Percentiles rank a stretch among this genome's conserved stretches.
Conservation (phyloP, 257 asterid genomes). For the Solanum appendiculatum region DNA sequence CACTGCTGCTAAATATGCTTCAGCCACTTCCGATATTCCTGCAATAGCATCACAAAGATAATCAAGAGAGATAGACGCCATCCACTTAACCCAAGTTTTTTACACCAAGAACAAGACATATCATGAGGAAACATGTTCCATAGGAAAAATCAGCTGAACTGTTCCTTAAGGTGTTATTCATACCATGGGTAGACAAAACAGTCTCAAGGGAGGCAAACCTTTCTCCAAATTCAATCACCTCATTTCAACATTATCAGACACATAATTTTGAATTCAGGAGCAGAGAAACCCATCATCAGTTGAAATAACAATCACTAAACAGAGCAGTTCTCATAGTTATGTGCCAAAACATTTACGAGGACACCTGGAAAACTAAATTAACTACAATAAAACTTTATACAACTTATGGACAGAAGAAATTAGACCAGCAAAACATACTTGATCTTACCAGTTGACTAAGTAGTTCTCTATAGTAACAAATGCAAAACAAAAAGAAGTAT, state of each 20-base stretch:
- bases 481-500: background rate
- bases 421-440: background rate
- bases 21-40: constrained; percentile 91
- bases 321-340: background rate
- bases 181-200: background rate
- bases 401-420: background rate
- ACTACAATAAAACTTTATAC: background rate
- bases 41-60: constrained; percentile 6
- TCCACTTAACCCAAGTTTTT: background rate
- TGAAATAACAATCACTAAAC: background rate
- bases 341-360: background rate
- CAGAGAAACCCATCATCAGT: background rate
- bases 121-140: background rate
- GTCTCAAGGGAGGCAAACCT: background rate
- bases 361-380: background rate
- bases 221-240: background rate
- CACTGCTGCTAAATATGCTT: constrained; percentile 62
- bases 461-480: background rate
- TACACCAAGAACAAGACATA: background rate
- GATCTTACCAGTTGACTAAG: background rate
- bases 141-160: background rate
- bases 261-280: background rate
- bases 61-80: background rate
- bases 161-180: background rate
- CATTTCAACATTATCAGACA: background rate